These are phyloP conservation scores for Blepharisma japonicum DNA, from an alignment of 73 alveolate genomes.

Conservation along the genomic window DNA sequence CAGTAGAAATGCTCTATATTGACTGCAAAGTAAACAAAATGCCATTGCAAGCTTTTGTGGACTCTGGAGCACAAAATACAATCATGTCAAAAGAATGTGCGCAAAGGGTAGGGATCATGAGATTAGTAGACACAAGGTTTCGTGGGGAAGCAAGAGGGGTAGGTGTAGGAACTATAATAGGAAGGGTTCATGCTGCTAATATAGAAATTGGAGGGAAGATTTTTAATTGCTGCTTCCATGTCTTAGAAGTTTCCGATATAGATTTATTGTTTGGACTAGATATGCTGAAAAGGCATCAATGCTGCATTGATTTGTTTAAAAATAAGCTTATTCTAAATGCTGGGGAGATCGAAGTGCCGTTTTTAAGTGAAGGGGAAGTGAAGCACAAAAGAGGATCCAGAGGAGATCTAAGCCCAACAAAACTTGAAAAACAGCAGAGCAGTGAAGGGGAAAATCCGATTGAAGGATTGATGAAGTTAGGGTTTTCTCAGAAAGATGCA, in stretches of 20 bases:
- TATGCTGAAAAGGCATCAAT: conserved; percentile 79
- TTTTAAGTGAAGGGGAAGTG: conserved; percentile 80
- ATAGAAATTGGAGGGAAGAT: conserved; percentile 64
- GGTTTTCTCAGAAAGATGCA: conserved; percentile 31
- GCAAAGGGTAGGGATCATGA: conserved; percentile 62
- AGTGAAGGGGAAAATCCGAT: conserved; percentile 31
- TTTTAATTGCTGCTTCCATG: conserved; percentile 67
- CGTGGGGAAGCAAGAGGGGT: conserved; percentile 85
- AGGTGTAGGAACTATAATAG: conserved; percentile 73
- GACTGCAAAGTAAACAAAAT: conserved; percentile 64
- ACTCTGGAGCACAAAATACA: conserved; percentile 88
- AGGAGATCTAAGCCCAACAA: conserved; percentile 53
- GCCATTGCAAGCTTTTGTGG: conserved; percentile 81
- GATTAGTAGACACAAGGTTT: conserved; percentile 74
- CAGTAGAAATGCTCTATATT: conserved; percentile 78
- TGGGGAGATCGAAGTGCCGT: conserved; percentile 73
- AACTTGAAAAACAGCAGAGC: conserved; percentile 36
- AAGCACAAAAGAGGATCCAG: conserved; percentile 17
- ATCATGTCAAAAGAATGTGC: conserved; percentile 68
- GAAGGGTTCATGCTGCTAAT: conserved; percentile 86
- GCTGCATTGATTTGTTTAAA: conserved; percentile 74
- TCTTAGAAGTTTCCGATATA: conserved; percentile 73
- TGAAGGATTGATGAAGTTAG: conserved; percentile 39
- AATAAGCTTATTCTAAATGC: conserved; percentile 62
- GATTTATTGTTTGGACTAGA: conserved; percentile 85